Evolutionary conservation across 148 eudicot genomes (phyloP).

Genomic region (Dysphania ambrosioides): DNA sequence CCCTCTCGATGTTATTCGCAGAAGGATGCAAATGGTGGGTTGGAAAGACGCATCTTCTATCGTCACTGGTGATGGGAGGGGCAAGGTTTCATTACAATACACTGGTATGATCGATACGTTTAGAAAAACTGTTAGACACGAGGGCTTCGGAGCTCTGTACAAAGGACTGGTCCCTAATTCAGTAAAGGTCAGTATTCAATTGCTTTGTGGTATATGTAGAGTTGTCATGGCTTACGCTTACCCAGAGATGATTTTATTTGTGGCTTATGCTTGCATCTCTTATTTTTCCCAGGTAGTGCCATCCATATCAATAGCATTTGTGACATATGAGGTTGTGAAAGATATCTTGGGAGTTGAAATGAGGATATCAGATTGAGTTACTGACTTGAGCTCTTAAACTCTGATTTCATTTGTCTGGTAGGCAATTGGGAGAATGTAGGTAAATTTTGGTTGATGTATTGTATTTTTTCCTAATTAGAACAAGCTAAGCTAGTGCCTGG

Average conservation of each 20-base stretch:
- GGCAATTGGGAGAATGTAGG: conserved; percentile 27
- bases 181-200: conserved; percentile 64
- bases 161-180: conserved; percentile 96
- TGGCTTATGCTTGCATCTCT: not conserved
- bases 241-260: not conserved
- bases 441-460: conserved; percentile 19
- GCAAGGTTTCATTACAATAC: conserved; percentile 65
- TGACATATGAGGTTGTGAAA: conserved; percentile 79
- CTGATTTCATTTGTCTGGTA: conserved; percentile 13
- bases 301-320: conserved; percentile 83
- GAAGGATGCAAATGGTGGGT: conserved; percentile 98
- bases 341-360: conserved; percentile 67
- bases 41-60: conserved; percentile 80
- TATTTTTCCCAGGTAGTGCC: conserved; percentile 61
- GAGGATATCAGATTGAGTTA: conserved; percentile 60
- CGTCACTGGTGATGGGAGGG: conserved; percentile 69
- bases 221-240: not conserved
- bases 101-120: conserved; percentile 89
- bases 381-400: not conserved
- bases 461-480: conserved; percentile 18
- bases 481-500: conserved; percentile 17
- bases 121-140: conserved; percentile 72
- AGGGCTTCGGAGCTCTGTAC: conserved; percentile 82
- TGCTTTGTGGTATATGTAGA: not conserved
- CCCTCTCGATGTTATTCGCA: conserved; percentile 87